These are phyloP conservation scores for Hyphodiscus hymeniophilus DNA, from an alignment of 495 filamentous ascomycete genomes.

Conservation along the genomic window DNA sequence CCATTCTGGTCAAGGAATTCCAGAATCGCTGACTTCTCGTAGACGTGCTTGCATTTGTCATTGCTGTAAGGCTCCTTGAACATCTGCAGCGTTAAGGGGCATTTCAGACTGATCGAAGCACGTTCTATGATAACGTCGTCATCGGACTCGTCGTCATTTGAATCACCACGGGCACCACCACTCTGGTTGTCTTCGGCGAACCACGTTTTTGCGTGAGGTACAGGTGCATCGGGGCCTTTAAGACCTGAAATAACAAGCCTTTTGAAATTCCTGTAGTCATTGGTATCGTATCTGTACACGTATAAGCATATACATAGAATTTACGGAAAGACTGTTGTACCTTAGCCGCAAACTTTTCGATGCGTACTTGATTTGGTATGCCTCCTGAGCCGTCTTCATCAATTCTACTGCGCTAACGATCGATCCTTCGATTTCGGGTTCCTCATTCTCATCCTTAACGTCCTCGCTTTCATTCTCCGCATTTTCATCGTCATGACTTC, in stretches of 20 bases:
- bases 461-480: conserved; percentile 22
- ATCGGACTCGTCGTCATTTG: conserved; percentile 30
- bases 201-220: conserved; percentile 49
- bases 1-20: conserved; percentile 20
- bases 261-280: conserved; percentile 74
- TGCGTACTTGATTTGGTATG: conserved; percentile 30
- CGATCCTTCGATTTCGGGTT: conserved; percentile 1
- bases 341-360: conserved; percentile 27
- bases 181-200: conserved; percentile 20
- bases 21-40: conserved; percentile 65
- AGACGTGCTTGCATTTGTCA: conserved; percentile 72
- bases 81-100: conserved; percentile 68
- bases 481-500: conserved; percentile 18
- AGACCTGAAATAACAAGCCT: conserved; percentile 64
- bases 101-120: conserved; percentile 64
- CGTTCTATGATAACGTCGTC: conserved; percentile 70
- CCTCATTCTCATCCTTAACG: conserved; percentile 17
- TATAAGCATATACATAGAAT: conserved; percentile 2
- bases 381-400: conserved; percentile 28
- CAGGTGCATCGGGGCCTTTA: conserved; percentile 51
- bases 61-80: conserved; percentile 70
- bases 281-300: conserved; percentile 53
- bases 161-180: conserved; percentile 20
- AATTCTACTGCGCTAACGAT: conserved; percentile 25
- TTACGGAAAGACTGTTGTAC: conserved; percentile 17